Evolutionary conservation across 1,139 yeast species (phyloP), one percentile per base, ranked within the genome.

Genomic region (Pichia sp.): DNA sequence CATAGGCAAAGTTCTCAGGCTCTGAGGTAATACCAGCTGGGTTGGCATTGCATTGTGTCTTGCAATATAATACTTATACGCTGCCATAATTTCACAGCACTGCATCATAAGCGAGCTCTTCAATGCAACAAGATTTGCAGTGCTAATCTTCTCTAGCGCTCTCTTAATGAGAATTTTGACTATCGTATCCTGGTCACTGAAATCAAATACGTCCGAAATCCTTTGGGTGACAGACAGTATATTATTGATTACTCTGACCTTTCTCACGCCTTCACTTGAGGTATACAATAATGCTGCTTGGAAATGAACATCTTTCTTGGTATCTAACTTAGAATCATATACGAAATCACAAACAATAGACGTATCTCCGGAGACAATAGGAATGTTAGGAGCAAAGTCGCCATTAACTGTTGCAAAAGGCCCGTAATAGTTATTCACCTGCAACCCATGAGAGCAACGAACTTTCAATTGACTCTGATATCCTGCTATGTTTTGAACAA

Each of bases 261-360:
- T 85, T 61, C 98, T 76, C 11, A 77, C 72, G 34, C 99, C 99
- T 53, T 76, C 75, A 3, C 76, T 67, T 52, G 92, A 88, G 0
- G 98, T 93, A 68, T 90, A 90, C 54, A 95, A 75, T 47, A 93
- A 63, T 0, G 98, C 98, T 1, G 90, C 87, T 71, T 93, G 99
- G 75, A 92, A 90, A 69, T 90, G 95, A 45, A 90, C 89, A 68
- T 90, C 97, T 43, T 80, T 77, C 57, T 82, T 82, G 3, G 87
- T 75, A 56, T 84, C 81, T 47, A 95, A 76, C 58, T 81, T 83
- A 1, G 90, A 92, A 66, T 90, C 97, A 64, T 89, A 87, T 53
- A 77, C 78, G 62, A 93, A 82, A 53, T 89, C 75, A 2, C 89
- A 83, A 4, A 90, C 86, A 56, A 90, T 71, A 2, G 87, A 77